These are phyloP conservation scores for Aspergillus chevalieri DNA, from an alignment of 2,329 filamentous ascomycete genomes.

Conservation along the genomic window DNA sequence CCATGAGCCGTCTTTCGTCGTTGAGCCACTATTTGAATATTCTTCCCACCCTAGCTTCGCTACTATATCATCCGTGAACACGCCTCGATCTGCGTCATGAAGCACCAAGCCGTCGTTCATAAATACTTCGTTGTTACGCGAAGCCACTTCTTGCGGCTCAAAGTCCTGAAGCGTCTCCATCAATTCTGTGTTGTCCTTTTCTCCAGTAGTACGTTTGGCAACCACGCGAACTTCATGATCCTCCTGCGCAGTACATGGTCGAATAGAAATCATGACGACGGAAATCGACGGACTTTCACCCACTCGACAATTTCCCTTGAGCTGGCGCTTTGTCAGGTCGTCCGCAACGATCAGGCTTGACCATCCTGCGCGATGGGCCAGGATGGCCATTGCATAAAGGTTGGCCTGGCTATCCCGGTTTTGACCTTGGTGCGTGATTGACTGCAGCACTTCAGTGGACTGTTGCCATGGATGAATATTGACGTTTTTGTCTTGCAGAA, in stretches of 20 bases:
- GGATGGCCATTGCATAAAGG: neutral
- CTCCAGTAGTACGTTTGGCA: neutral
- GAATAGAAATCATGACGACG: neutral
- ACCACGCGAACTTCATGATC: neutral
- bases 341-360: constrained; percentile 1
- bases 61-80: neutral
- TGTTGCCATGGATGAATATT: too few relatives aligned
- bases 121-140: neutral
- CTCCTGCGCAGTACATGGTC: neutral
- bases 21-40: neutral
- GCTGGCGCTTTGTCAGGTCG: neutral
- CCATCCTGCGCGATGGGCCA: constrained; percentile 3
- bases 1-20: neutral
- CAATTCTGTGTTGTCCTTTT: neutral
- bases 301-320: neutral
- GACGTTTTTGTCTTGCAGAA: too few relatives aligned
- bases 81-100: neutral
- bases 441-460: too few relatives aligned
- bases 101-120: neutral
- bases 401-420: too few relatives aligned
- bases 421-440: too few relatives aligned
- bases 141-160: neutral
- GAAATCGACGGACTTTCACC: neutral
- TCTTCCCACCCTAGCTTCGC: neutral
- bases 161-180: neutral